Percentiles rank a stretch among this genome's conserved stretches.
Conservation (phyloP, 805 yeast genomes). For the Nematodospora valgi region DNA sequence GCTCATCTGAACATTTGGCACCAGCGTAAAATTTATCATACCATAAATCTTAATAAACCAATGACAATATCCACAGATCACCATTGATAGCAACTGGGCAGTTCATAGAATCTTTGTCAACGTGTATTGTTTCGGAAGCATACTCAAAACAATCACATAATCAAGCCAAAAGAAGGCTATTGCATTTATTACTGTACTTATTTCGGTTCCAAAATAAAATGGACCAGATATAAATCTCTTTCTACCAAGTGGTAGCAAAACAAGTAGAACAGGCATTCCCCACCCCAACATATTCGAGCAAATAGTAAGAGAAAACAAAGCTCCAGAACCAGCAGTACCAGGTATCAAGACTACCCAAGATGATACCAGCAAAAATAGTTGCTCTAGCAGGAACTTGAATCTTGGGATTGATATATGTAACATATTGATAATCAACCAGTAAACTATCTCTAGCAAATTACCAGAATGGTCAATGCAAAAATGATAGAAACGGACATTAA, state of each 20-base stretch:
- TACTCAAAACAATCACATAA: slow-evolving; percentile 52
- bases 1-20: too few relatives aligned
- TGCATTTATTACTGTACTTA: slow-evolving; percentile 44
- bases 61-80: slow-evolving; percentile 55
- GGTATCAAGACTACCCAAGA: slow-evolving; percentile 62
- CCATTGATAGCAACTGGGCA: slow-evolving; percentile 64
- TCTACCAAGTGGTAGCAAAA: slow-evolving; percentile 45
- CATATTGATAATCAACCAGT: slow-evolving; percentile 50
- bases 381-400: slow-evolving; percentile 69
- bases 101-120: slow-evolving; percentile 54
- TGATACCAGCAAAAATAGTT: slow-evolving; percentile 49
- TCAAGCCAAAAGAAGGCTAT: slow-evolving; percentile 46
- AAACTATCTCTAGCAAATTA: slow-evolving; percentile 77
- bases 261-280: slow-evolving; percentile 54
- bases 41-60: too few relatives aligned
- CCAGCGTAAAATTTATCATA: too few relatives aligned
- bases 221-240: slow-evolving; percentile 61
- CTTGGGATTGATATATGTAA: slow-evolving; percentile 55
- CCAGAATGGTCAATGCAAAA: slow-evolving; percentile 69
- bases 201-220: slow-evolving; percentile 53
- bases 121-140: slow-evolving; percentile 55
- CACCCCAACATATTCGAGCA: slow-evolving; percentile 59
- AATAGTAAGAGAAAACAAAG: slow-evolving; percentile 62
- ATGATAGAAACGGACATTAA: slow-evolving; percentile 63
- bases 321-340: slow-evolving; percentile 53